Evolutionary conservation across 768 basidiomycete species (phyloP).

Genomic region (Clitopilus passeckerianus): DNA sequence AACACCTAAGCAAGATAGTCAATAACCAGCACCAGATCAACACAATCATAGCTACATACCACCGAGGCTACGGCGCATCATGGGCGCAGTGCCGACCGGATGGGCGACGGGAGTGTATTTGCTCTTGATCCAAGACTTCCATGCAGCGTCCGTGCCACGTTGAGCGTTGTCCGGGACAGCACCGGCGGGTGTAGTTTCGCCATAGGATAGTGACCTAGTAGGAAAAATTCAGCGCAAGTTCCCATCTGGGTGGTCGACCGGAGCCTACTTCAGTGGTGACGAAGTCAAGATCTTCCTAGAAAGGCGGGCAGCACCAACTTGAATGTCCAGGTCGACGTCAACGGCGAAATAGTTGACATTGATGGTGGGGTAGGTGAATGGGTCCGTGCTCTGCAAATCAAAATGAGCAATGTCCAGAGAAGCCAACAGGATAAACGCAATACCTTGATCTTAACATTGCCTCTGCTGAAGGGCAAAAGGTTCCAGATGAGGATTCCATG

Average conservation of each 20-base stretch:
- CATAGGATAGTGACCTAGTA: conserved; percentile 28
- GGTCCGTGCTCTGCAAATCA: conserved; percentile 32
- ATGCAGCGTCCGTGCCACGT: conserved; percentile 39
- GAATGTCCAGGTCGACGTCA: conserved; percentile 43
- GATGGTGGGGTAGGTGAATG: conserved; percentile 42
- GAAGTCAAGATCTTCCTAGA: conserved; percentile 35
- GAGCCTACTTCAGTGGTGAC: conserved; percentile 33
- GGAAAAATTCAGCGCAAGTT: background rate
- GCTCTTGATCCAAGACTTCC: conserved; percentile 40
- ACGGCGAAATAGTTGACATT: conserved; percentile 48
- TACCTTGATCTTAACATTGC: conserved; percentile 43
- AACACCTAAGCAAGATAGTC: conserved; percentile 31
- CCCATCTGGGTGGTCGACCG: too few relatives aligned
- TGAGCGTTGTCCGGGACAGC: conserved; percentile 36
- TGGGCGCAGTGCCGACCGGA: conserved; percentile 43
- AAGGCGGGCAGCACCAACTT: conserved; percentile 42
- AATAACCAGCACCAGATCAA: background rate
- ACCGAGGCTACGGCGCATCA: conserved; percentile 32
- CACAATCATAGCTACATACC: conserved; percentile 17
- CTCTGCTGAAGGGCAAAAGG: conserved; percentile 51
- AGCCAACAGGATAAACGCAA: too few relatives aligned
- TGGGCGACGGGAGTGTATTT: conserved; percentile 43
- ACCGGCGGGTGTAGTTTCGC: conserved; percentile 38
- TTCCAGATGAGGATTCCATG: conserved; percentile 50
- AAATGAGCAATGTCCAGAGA: background rate